Evolutionary conservation across 2,329 filamentous ascomycete genomes (phyloP), one percentile per base, ranked within the genome.

Genomic region (Colletotrichum sp.): DNA sequence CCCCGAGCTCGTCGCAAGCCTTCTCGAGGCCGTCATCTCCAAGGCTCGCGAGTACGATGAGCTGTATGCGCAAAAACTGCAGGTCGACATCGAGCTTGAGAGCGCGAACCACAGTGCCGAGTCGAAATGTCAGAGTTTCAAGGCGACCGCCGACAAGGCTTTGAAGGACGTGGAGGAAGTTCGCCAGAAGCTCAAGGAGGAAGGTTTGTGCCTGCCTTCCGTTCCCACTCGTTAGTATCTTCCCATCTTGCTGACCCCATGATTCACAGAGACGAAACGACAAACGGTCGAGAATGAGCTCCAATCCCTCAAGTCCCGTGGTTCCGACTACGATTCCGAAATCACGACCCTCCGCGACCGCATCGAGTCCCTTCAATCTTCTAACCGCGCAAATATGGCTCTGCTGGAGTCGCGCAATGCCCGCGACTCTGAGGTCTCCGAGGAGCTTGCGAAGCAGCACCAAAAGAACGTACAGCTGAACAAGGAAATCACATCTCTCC

Each of bases 21-120:
- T 99, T 68, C 90, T 99, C 55, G 89, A 91, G 77, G 93, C 94
- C 30, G 91, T 98, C 69, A 91, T 93, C 28, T 87, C 88, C 34
- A 98, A 97, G 84, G 95, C 95, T 43, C 94, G 93, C 80, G 95
- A 98, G 80, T 93, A 92, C 80, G 95, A 98, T 82, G 91, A 93
- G 52, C 87, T 98, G 55, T 95, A 94, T 80, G 93, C 96, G 12
- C 95, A 98, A 78, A 98, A 98, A 86, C 90, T 98, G 60, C 93
- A 95, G 79, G 88, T 95, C 61, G 95, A 98, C 80, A 97, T 99
- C 60, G 96, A 98, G 87, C 91, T 98, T 9, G 97, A 99, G 84
- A 97, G 95, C 84, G 94, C 94, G 21, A 93, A 98, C 64, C 93
- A 96, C 80, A 94, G 91, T 78, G 93, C 94, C 75, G 96, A 98